Conservation (phyloP, 371 early-diverging fungal genomes). For the Mucor sp. region DNA sequence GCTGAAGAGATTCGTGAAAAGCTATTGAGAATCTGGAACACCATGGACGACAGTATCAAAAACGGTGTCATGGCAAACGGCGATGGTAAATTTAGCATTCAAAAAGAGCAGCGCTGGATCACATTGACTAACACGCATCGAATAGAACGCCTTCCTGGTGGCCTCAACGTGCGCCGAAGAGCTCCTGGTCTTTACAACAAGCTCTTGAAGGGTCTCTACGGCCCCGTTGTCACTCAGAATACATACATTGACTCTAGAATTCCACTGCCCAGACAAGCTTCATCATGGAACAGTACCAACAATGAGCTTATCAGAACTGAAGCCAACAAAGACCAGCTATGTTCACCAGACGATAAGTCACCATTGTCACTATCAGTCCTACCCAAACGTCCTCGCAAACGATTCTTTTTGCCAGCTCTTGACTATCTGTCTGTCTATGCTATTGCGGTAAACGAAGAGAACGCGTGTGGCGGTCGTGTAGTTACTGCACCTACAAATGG, state of each 20-base stretch:
- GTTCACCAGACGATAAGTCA: neutral
- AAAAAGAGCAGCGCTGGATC: no score
- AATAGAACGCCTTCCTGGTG: constrained; percentile 72
- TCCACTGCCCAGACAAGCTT: constrained; percentile 8
- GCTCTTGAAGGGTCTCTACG: constrained; percentile 77
- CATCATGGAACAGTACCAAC: neutral
- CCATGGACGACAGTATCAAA: constrained; percentile 92
- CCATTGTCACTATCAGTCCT: constrained; percentile 35
- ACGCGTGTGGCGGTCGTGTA: constrained; percentile 92
- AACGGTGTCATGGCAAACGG: constrained; percentile 57
- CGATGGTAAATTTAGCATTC: neutral
- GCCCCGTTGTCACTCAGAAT: constrained; percentile 26
- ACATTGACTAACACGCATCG: constrained; percentile 1
- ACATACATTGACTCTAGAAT: constrained; percentile 22
- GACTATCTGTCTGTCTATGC: constrained; percentile 94
- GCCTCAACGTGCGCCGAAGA: constrained; percentile 82
- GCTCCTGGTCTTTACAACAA: constrained; percentile 87
- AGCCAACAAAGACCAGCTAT: neutral
- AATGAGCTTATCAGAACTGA: neutral
- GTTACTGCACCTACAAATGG: constrained; percentile 96
- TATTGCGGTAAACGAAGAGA: constrained; percentile 96
- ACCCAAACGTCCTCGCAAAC: constrained; percentile 43
- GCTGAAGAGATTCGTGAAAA: constrained; percentile 76
- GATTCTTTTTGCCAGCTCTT: constrained; percentile 63
- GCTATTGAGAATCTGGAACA: constrained; percentile 83